Base-by-base conservation (phyloP, 208 protist species). In the Acanthamoeba castellanii region DNA sequence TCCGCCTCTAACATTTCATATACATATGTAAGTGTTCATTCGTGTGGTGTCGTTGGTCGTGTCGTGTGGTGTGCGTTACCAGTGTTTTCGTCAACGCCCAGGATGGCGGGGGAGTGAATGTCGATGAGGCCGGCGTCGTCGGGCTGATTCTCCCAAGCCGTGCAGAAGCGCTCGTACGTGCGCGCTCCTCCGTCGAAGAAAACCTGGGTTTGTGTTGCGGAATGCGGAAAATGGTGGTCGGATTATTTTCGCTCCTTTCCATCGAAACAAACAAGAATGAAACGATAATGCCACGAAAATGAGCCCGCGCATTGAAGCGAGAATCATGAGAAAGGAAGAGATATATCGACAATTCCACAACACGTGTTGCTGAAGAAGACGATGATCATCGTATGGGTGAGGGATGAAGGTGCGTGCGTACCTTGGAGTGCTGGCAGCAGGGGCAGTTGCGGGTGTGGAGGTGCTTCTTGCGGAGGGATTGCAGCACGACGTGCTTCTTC, bases 401-500 rank as follows among this genome's bases (percentile, higher is more conserved):
- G 1, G 59, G 59, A 18, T 22, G 59, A 66, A 66, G 16, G 8
- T 9, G 59, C 42, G 4, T 32, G 22, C 13, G 47, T n/a, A 76
- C 42, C 37, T 74, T 66, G 64, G 87, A n/a, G 47, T 92, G 87
- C 27, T 66, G 61, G 57, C 87, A 92, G 64, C 87, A 92, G 20
- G 87, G 87, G 47, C 87, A 92, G 55, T 92, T 76, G 27, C 47
- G 34, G 25, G 32, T 92, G 87, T 92, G 87, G n/a, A 78, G 55
- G 57, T 92, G 87, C 30, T 92, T 92, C 87, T 92, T 92, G 7
- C 87, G 55, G 16, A 92, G 87, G 27, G 55, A 50, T 32, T 92
- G 87, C 4, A 92, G 61, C 22, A 92, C 87, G n/a, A 92, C 37
- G 59, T 92, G 87, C 57, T 92, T 92, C 87, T 74, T 66, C 87